Evolutionary conservation across 768 basidiomycete genomes (phyloP).

Genomic region (Sporobolomyces pararoseus): DNA sequence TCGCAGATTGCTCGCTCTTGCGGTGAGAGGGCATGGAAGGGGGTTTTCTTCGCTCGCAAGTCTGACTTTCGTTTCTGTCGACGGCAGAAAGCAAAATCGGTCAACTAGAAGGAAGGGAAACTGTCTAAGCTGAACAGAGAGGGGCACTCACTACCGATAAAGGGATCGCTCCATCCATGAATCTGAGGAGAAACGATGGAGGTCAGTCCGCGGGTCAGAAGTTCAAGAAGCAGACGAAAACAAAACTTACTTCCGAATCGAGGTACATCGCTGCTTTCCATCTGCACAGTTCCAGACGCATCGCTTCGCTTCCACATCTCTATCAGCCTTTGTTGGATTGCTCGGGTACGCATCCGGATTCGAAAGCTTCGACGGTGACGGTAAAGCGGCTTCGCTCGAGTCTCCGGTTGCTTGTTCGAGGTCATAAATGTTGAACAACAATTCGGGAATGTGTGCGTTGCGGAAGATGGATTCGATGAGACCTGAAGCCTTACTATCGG

Average conservation of each 20-base stretch:
- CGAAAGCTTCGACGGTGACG: no score
- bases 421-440: constrained; percentile 34
- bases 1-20: background rate
- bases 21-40: background rate
- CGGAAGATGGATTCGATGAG: constrained; percentile 24
- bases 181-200: background rate
- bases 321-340: no score
- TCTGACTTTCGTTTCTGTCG: background rate
- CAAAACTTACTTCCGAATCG: constrained; percentile 9
- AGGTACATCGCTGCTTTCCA: constrained; percentile 31
- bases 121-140: no score
- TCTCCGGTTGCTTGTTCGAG: background rate
- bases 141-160: background rate
- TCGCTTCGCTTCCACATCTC: no score
- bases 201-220: background rate
- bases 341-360: no score
- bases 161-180: constrained; percentile 9
- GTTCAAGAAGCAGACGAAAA: no score
- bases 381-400: no score
- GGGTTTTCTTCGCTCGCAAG: background rate
- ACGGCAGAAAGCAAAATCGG: background rate
- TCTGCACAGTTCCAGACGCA: constrained; percentile 28
- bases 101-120: no score
- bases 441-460: constrained; percentile 28
- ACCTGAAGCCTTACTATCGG: background rate